Evolutionary conservation across 805 yeast genomes (phyloP).

Genomic region (Alloascoidea africana): DNA sequence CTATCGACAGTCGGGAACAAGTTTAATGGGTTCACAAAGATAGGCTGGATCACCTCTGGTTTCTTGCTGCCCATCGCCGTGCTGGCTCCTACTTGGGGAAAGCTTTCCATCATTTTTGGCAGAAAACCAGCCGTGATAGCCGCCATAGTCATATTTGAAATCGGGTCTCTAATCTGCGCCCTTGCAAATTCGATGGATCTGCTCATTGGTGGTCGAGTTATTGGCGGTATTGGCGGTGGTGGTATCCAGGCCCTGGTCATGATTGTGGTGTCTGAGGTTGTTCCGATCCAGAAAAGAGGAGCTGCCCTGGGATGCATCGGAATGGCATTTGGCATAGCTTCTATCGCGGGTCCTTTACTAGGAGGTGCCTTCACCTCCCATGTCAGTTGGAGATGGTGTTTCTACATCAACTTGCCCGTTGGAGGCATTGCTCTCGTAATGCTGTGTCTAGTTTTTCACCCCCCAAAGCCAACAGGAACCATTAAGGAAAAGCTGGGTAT

Average conservation of each 20-base stretch:
- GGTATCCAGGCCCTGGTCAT: conserved; percentile 36
- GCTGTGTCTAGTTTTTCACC: conserved; percentile 24
- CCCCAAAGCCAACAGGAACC: conserved; percentile 32
- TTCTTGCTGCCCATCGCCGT: conserved; percentile 38
- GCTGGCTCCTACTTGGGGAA: conserved; percentile 42
- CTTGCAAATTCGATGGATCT: conserved; percentile 29
- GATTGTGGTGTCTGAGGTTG: conserved; percentile 31
- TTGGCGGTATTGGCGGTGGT: conserved; percentile 43
- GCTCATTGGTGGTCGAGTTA: conserved; percentile 45
- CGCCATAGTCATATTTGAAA: conserved; percentile 23
- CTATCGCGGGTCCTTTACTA: conserved; percentile 37
- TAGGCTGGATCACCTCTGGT: conserved; percentile 47
- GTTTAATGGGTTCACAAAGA: conserved; percentile 31
- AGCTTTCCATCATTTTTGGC: conserved; percentile 39
- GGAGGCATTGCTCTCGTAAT: conserved; percentile 34
- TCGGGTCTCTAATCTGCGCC: conserved; percentile 11
- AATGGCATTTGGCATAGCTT: conserved; percentile 5
- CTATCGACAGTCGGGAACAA: too few species aligned
- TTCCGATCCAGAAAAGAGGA: conserved; percentile 5
- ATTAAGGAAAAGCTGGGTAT: conserved; percentile 21
- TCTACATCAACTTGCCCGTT: conserved; percentile 52
- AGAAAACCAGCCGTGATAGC: conserved; percentile 25
- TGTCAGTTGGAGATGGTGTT: conserved; percentile 67
- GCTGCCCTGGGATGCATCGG: conserved; percentile 7
- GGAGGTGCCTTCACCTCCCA: conserved; percentile 51